Percentiles rank a stretch among this genome's conserved stretches.
phyloP scores from a whole-genome alignment of 1,139 yeast genomes.

The Hemisphaericaspora subhashii region DNA sequence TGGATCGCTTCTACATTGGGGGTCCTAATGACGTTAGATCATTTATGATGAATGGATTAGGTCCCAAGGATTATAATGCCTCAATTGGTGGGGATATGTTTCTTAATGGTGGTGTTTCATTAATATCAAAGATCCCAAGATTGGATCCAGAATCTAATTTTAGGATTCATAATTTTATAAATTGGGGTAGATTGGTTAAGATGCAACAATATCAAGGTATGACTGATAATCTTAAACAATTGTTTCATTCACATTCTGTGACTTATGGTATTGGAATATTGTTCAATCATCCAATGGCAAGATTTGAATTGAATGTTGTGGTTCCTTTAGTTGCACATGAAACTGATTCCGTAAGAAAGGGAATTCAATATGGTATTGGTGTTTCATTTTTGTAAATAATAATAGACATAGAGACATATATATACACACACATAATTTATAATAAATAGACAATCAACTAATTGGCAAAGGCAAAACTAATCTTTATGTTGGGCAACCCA shows the following conservation, averaged over 20 bases:
- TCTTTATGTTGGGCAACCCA: conserved; percentile 48
- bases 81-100: conserved; percentile 82
- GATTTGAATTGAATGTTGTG: conserved; percentile 86
- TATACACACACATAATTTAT: background rate
- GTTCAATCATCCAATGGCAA: conserved; percentile 83
- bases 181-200: conserved; percentile 68
- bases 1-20: conserved; percentile 58
- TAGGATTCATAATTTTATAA: conserved; percentile 67
- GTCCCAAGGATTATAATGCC: conserved; percentile 67
- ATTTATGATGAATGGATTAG: conserved; percentile 74
- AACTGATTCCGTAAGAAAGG: conserved; percentile 73
- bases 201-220: conserved; percentile 26
- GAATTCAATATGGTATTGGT: conserved; percentile 92
- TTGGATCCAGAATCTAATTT: conserved; percentile 58
- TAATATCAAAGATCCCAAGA: conserved; percentile 66
- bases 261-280: conserved; percentile 76
- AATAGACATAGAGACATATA: conserved; percentile 4
- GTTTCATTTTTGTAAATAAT: conserved; percentile 65
- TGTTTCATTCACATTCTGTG: conserved; percentile 42
- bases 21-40: conserved; percentile 86
- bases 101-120: conserved; percentile 67
- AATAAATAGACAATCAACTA: background rate
- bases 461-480: background rate
- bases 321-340: conserved; percentile 69
- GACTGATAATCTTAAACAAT: conserved; percentile 21